These are phyloP conservation scores for Pichia cabralensis DNA, from an alignment of 805 yeast species.

Conservation along the genomic window DNA sequence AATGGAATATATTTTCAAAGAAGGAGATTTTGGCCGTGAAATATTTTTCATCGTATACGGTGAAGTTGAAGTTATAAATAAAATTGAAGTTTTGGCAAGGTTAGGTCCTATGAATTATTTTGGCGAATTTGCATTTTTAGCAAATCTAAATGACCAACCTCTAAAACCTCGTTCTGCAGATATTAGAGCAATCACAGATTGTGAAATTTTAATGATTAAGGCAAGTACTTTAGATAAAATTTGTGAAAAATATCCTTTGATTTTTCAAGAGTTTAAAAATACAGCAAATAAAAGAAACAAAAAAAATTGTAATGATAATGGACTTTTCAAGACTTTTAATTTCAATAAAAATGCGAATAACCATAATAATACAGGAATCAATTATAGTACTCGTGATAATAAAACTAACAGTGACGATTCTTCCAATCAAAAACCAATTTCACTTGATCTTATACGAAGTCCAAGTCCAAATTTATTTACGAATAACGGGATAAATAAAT, in stretches of 20 bases:
- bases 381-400: too few species aligned
- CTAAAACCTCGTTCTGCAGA: constrained; percentile 44
- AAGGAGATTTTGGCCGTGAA: constrained; percentile 53
- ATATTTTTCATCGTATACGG: constrained; percentile 61
- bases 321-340: too few species aligned
- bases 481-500: too few species aligned
- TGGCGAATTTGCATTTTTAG: constrained; percentile 68
- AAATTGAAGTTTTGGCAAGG: constrained; percentile 41
- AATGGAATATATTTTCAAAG: constrained; percentile 49
- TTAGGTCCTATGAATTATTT: constrained; percentile 56
- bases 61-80: constrained; percentile 54
- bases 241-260: constrained; percentile 46
- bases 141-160: constrained; percentile 27
- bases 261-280: constrained; percentile 47
- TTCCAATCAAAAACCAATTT: too few species aligned
- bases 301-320: too few species aligned
- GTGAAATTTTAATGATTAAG: constrained; percentile 51
- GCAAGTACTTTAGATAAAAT: constrained; percentile 45
- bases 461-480: too few species aligned
- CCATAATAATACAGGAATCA: too few species aligned
- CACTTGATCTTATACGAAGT: too few species aligned
- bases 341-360: background rate
- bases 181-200: constrained; percentile 49
- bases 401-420: too few species aligned
- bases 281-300: constrained; percentile 55